phyloP scores from a whole-genome alignment of 2,329 filamentous ascomycete genomes.

The Colletotrichum musicola region DNA sequence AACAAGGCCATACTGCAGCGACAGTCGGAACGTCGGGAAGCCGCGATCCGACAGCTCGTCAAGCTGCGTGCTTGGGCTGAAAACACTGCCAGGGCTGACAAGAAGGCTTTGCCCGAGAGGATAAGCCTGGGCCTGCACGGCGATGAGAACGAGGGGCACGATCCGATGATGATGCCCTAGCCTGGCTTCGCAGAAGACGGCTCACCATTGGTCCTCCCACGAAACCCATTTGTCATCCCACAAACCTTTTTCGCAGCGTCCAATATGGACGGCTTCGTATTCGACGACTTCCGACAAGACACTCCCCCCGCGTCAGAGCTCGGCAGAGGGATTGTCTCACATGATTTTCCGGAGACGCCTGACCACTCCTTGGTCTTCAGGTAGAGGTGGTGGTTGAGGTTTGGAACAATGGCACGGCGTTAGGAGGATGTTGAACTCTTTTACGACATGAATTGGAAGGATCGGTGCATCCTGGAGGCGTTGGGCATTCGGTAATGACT shows the following conservation, averaged over 20 bases:
- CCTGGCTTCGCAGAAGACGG: background rate
- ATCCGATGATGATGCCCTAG: slow-evolving; percentile 39
- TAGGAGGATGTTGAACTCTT: background rate
- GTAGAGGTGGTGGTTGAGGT: background rate
- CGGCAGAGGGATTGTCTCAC: too few species aligned
- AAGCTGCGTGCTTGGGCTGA: slow-evolving; percentile 90
- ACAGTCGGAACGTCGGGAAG: slow-evolving; percentile 80
- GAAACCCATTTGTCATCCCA: too few species aligned
- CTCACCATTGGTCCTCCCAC: background rate
- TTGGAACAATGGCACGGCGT: slow-evolving; percentile 8
- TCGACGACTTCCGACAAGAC: too few species aligned
- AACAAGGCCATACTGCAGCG: slow-evolving; percentile 88
- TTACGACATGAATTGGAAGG: background rate
- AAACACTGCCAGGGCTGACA: slow-evolving; percentile 63
- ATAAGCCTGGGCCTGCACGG: slow-evolving; percentile 55
- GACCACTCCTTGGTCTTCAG: background rate
- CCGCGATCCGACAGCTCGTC: slow-evolving; percentile 84
- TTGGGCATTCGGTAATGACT: slow-evolving; percentile 20
- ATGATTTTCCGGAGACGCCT: background rate
- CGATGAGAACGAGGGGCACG: slow-evolving; percentile 42
- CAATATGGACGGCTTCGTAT: too few species aligned
- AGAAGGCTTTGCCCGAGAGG: slow-evolving; percentile 54
- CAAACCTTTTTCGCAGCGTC: too few species aligned
- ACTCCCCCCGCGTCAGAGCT: too few species aligned
- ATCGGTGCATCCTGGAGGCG: slow-evolving; percentile 13